Base-by-base conservation (phyloP, 2,329 filamentous ascomycete species). In the Penicillium glabrum region DNA sequence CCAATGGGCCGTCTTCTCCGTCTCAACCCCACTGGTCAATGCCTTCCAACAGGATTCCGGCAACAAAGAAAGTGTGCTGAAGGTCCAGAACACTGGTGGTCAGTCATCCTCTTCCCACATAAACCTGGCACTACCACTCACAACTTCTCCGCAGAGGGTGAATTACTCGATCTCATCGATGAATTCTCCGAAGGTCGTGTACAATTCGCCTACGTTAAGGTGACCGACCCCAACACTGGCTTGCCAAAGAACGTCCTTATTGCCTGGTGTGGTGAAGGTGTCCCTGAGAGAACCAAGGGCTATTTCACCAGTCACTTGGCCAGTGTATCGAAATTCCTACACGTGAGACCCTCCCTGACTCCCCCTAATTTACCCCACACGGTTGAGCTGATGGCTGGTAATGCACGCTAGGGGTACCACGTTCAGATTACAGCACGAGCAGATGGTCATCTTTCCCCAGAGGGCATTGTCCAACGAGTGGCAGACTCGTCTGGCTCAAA, bases 201-300 rank as follows among this genome's bases (percentile, higher is more conserved):
- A 65, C 95, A 99, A 77, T 99, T 97, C 77, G 95, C 92, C 27
- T 98, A 96, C 70, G 88, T 95, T 69, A 97, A 96, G 78, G 89
- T 99, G 79, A 96, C 93, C 75, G 95, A 99, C 72, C 90, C 92
- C 54, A 99, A 99, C 75, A 91, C 89, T 3, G 80, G 82, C 23
- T 85, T 99, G 16, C 92, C 93, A 49, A 99, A 99, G 81, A 90
- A 88, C 73, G 91, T 96, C 58, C 83, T 99, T 64, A 91, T 99
- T 72, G 93, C 90, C 64, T 99, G 95, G 89, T 99, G 95, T 75
- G 95, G 95, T 64, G 93, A 96, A 71, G 95, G 95, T 67, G 95
- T 99, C 16, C 95, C 95, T n/a, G 95, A 99, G 78, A 84, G 93
- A 69, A 98, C 93, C 60, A 99, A 98, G 79, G 95, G 95, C 63